Conservation (phyloP, 2,329 filamentous ascomycete species). For the Penicillium vulpinum region DNA sequence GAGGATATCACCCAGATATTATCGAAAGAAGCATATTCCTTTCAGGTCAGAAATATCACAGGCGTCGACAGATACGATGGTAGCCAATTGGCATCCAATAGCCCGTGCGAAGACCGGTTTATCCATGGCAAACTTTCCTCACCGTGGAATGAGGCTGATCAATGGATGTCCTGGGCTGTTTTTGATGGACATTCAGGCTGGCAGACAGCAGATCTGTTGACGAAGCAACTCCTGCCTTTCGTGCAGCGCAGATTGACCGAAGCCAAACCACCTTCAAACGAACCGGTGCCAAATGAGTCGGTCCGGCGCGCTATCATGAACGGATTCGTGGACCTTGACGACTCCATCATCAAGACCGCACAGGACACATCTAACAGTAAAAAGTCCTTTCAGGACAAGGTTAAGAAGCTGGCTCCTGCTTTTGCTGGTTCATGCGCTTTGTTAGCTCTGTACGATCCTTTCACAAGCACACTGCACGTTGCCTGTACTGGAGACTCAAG, state of each 20-base stretch:
- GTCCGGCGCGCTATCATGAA: conserved; percentile 25
- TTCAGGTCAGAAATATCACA: conserved; percentile 16
- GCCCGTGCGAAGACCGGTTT: conserved; percentile 35
- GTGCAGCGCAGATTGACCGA: conserved; percentile 20
- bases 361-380: conserved; percentile 14
- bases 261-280: conserved; percentile 6
- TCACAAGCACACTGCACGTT: conserved; percentile 56
- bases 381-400: conserved; percentile 22
- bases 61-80: conserved; percentile 29
- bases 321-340: conserved; percentile 27
- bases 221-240: conserved; percentile 24
- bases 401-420: conserved; percentile 26
- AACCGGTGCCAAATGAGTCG: conserved; percentile 6
- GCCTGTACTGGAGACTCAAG: conserved; percentile 69
- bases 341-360: conserved; percentile 28
- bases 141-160: conserved; percentile 19
- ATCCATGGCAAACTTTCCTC: conserved; percentile 28
- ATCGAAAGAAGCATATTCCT: conserved; percentile 26
- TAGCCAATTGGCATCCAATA: conserved; percentile 37
- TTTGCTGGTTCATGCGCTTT: conserved; percentile 64
- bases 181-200: conserved; percentile 43
- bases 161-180: conserved; percentile 41
- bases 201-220: conserved; percentile 29
- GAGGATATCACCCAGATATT: conserved; percentile 24
- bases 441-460: conserved; percentile 62